These are phyloP conservation scores for Aspergillus piperis DNA, from an alignment of 2,329 filamentous ascomycete genomes.

Conservation along the genomic window DNA sequence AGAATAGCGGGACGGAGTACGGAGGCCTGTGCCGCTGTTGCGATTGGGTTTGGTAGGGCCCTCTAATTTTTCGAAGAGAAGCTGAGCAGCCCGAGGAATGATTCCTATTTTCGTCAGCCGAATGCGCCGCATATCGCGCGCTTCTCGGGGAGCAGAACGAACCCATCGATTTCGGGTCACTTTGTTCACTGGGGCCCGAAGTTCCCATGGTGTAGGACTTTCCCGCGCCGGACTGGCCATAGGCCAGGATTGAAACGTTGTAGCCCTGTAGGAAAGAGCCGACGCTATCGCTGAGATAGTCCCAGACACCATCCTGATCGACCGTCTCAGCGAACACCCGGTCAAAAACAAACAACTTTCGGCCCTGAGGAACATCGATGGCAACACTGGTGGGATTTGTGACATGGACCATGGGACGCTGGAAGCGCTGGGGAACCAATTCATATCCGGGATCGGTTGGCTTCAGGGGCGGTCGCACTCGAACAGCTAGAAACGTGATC, in stretches of 20 bases:
- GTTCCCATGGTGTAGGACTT: conserved; percentile 99
- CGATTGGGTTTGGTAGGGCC: conserved; percentile 57
- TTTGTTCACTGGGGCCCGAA: conserved; percentile 77
- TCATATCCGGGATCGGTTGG: conserved; percentile 88
- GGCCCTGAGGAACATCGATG: conserved; percentile 88
- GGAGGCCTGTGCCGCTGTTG: conserved; percentile 73
- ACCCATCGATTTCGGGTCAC: conserved; percentile 74
- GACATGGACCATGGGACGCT: conserved; percentile 87
- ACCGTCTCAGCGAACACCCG: conserved; percentile 85
- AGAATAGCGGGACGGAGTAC: conserved; percentile 77
- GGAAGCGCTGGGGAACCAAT: conserved; percentile 92
- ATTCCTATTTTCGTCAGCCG: conserved; percentile 63
- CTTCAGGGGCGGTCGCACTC: conserved; percentile 83
- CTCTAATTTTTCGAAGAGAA: conserved; percentile 85
- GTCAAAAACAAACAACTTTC: conserved; percentile 95
- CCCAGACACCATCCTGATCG: conserved; percentile 87
- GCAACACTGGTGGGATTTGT: conserved; percentile 80
- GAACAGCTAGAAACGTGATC: conserved; percentile 66
- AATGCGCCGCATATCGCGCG: neutral
- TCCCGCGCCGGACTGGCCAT: conserved; percentile 94
- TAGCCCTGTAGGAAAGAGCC: conserved; percentile 90
- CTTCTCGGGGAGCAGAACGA: conserved; percentile 40
- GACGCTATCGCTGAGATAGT: conserved; percentile 89
- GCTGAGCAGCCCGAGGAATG: conserved; percentile 85
- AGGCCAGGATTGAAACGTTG: conserved; percentile 96